Evolutionary conservation across 2,329 filamentous ascomycete genomes (phyloP), one percentile per base, ranked within the genome.

Genomic region (Xylaria sp.): DNA sequence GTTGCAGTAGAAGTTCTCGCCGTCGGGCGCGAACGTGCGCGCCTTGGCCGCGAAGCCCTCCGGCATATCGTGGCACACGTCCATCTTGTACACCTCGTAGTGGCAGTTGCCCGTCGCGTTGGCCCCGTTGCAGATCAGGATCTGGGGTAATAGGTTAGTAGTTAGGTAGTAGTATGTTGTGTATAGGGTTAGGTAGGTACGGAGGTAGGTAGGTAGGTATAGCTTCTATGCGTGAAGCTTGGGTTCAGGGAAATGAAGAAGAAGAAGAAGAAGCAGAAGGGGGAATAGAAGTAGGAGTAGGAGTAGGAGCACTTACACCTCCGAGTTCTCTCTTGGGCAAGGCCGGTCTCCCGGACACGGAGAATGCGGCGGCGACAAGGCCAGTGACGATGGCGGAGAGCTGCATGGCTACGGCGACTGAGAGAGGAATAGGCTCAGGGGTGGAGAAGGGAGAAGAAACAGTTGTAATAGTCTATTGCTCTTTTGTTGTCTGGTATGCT

Each of bases 11-110:
- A 82, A 82, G 38, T 60, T 60, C 42, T 78, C 79, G 37, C 73
- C 77, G 55, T 82, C 79, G 7, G 77, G 77, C 1, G 77, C 77
- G 62, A 83, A 83, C 0, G 80, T 83, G 48, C 64, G 70, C 26
- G 72, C 70, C 66, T 80, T 78, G 39, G 66, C 57, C 58, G 65
- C 64, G 53, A 74, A 77, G n/a, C 71, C 71, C 7, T 62, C 54
- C 2, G 71, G 64, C 48, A 83, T 70, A 66, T 81, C 69, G 66
- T 78, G 68, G 69, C 80, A 83, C 41, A 69, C 70, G 4, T 72
- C 48, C 42, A 82, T 63, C 11, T 72, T 44, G 65, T 78, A 79
- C 41, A 75, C 72, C 19, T 69, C 54, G 62, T 81, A 69, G 43
- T 66, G 60, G 70, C 80, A 83, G 8, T 63, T 60, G 29, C 78